These are phyloP conservation scores for Colletotrichum sp. DNA, from an alignment of 2,329 filamentous ascomycete species.

Conservation along the genomic window DNA sequence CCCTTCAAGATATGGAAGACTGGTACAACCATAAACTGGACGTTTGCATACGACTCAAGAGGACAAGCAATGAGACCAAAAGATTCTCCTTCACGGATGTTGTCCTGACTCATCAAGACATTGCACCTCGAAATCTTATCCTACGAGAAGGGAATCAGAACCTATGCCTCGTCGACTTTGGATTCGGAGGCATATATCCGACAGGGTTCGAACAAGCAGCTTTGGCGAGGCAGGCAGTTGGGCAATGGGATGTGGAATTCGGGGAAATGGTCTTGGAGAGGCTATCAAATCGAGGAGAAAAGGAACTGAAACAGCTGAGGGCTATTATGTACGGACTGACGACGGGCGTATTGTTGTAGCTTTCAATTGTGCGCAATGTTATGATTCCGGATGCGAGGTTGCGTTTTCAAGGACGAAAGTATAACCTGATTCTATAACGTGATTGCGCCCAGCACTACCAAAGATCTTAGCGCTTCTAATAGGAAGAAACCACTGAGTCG, in stretches of 20 bases:
- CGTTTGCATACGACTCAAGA: not conserved
- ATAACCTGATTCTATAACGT: too few relatives aligned
- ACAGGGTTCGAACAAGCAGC: not conserved
- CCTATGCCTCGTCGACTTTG: not conserved
- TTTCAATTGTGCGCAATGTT: not conserved
- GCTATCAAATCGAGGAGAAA: not conserved
- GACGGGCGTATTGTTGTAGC: not conserved
- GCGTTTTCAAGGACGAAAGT: not conserved
- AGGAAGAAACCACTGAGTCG: accelerated
- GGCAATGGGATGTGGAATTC: not conserved
- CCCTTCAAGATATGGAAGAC: not conserved
- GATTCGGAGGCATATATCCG: not conserved
- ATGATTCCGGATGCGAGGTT: accelerated
- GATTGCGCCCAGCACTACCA: not conserved
- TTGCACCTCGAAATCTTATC: not conserved
- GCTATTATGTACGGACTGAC: not conserved
- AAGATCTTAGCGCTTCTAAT: accelerated
- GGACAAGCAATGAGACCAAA: accelerated
- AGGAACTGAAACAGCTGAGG: not conserved
- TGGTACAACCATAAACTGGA: not conserved
- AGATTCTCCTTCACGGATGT: not conserved
- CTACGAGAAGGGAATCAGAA: not conserved
- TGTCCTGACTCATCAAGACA: not conserved
- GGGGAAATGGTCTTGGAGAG: not conserved
- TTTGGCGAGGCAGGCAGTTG: not conserved